Base-by-base conservation (phyloP, 306 rosid species). In the Dalbergia cultrata region DNA sequence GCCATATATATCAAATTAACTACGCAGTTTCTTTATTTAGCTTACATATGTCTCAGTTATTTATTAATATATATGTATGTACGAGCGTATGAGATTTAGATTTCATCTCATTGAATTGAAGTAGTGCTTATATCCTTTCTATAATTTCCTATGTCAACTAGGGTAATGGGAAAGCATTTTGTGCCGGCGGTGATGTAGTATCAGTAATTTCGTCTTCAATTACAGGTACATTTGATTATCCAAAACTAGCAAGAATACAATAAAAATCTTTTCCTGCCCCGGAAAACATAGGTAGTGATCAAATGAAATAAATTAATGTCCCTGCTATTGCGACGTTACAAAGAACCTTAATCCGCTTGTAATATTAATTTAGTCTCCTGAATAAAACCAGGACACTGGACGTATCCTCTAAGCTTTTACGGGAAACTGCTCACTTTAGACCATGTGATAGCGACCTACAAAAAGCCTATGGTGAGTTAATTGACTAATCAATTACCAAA, bases 381-480 rank as follows among this genome's bases (percentile, higher is more conserved):
- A 67, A 22, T 68, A 13, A 56, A 68, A 45, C 16, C 59, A 83
- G 86, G 86, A 43, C 80, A 78, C 49, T 83, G 83, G 86, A 78
- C 83, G 22, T 78, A 72, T 47, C 13, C 49, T 57, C 12, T 19
- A 1, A 49, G 34, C 9, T 79, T 21, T 74, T 79, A 59, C 67
- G 67, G 33, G 80, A 67, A 83, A 39, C 44, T 11, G 0, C 80
- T 83, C n/a, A 67, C 8, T n/a, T 2, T 79, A 9, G 52, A 67
- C 47, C 41, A 79, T 60, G 67, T 78, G 22, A 22, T 78, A 11
- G 83, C 76, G 0, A 72, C 86, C 44, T 72, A 67, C 56, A 83
- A 37, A 73, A 79, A 79, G 66, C 81, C 87, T 17, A 17, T 26
- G 67, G 87, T 52, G 31, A 77, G 82, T 54, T 35, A 12, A 3